Evolutionary conservation across 179 eudicot species (phyloP), one percentile per base, ranked within the genome.

Genomic region (Carnegiea gigantea): DNA sequence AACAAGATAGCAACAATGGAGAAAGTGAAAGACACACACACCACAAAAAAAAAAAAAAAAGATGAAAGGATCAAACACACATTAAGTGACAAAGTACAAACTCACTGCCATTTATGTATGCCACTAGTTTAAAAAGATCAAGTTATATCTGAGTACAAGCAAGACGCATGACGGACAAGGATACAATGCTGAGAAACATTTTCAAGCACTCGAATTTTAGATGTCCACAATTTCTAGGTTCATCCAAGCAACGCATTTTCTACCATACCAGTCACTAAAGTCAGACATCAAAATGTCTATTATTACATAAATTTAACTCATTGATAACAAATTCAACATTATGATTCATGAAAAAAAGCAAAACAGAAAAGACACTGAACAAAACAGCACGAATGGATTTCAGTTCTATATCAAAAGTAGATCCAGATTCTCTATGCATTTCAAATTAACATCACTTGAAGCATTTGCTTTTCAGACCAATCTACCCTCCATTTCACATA

Each of bases 211-310:
- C 20, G 67, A 14, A 57, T 18, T 20, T 24, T 64, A 44, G 62
- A 68, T 51, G 51, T 51, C 18, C 20, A 67, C 13, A 24, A 12
- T 81, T 59, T 59, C 51, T 77, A 24, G 81, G 57, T 65, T 65
- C 54, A 75, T 43, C 30, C 36, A 33, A 33, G 36, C 17, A 44
- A 43, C 46, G 6, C 30, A 7, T 18, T 40, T 68, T 24, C 15
- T 44, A 53, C 18, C 49, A 40, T 6, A 24, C 49, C 62, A 48
- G 30, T 40, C 36, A 33, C 36, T 33, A 1, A 3, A 33, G 36
- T 33, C 23, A 81, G 36, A 26, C 10, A 48, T 14, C 38, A 28
- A 74, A 74, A 18, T 68, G 73, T 68, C 73, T 33, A 68, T 5
- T 30, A 40, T 9, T 38, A 46, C 6, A 21, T 7, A 30, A 9